Conservation (phyloP, 306 rosid genomes). For the Trichosanthes truncata region DNA sequence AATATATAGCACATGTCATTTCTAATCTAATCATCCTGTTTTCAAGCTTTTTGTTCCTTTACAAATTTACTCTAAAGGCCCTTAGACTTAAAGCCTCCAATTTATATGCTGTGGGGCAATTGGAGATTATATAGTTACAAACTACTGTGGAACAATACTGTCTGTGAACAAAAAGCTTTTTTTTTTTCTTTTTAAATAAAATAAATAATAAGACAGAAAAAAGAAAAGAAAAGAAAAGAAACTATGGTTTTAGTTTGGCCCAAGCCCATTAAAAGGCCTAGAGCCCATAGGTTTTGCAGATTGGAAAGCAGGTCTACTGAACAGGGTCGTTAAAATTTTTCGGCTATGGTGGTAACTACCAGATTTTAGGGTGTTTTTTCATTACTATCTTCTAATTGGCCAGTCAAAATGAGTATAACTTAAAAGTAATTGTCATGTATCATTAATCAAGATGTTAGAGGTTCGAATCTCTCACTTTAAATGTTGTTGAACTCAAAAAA, state of each 20-base stretch:
- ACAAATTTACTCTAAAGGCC: not conserved
- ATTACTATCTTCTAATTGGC: not conserved
- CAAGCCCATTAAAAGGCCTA: not conserved
- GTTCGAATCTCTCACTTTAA: too few species aligned
- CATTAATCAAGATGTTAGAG: too few species aligned
- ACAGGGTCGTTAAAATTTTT: not conserved
- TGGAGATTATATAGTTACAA: not conserved
- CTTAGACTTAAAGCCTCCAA: not conserved
- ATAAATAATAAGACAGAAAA: too few species aligned
- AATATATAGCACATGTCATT: not conserved
- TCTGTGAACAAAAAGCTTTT: not conserved
- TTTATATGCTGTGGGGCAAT: not conserved
- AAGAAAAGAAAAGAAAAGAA: not conserved
- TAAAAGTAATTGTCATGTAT: too few species aligned
- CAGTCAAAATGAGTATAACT: too few species aligned
- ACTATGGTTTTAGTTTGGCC: not conserved
- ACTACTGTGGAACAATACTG: not conserved
- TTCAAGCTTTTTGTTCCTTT: not conserved
- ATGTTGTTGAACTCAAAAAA: too few species aligned
- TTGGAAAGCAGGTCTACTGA: not conserved
- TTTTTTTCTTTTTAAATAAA: too few species aligned
- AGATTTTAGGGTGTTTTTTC: not conserved
- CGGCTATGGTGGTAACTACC: not conserved
- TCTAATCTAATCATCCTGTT: not conserved
- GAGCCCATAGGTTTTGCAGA: not conserved